These are phyloP conservation scores for Pseudozyma tsukubaensis DNA, from an alignment of 1,284 basidiomycete genomes.

Conservation along the genomic window DNA sequence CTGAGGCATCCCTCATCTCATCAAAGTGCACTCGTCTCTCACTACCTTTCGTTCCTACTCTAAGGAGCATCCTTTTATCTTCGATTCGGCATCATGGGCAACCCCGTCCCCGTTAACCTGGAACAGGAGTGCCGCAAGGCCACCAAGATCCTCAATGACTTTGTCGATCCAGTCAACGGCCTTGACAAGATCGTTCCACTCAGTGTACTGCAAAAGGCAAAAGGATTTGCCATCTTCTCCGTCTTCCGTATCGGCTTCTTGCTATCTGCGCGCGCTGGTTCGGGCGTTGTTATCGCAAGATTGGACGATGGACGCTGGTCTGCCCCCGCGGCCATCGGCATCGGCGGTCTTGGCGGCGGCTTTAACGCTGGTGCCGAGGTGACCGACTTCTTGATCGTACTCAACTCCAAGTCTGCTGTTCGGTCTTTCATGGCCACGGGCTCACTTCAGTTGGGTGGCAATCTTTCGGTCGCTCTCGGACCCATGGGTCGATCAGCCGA, in stretches of 20 bases:
- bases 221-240: constrained; percentile 79
- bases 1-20: too few relatives aligned
- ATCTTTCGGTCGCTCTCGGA: constrained; percentile 79
- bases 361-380: constrained; percentile 84
- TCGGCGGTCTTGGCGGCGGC: constrained; percentile 83
- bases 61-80: background rate
- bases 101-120: constrained; percentile 70
- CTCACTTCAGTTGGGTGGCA: constrained; percentile 81
- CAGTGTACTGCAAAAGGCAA: constrained; percentile 76
- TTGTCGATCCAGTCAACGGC: constrained; percentile 62
- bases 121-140: constrained; percentile 74
- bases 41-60: background rate
- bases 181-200: constrained; percentile 65
- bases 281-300: constrained; percentile 89
- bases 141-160: constrained; percentile 65
- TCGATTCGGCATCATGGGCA: constrained; percentile 48
- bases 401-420: constrained; percentile 81
- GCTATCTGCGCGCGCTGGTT: constrained; percentile 78
- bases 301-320: constrained; percentile 90
- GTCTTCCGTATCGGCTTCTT: constrained; percentile 73
- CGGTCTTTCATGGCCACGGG: constrained; percentile 94
- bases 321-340: constrained; percentile 91
- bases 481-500: constrained; percentile 95
- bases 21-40: background rate
- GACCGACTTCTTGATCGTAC: constrained; percentile 92